These are phyloP conservation scores for Hericium rajendrae DNA, from an alignment of 768 basidiomycete genomes.

Conservation along the genomic window DNA sequence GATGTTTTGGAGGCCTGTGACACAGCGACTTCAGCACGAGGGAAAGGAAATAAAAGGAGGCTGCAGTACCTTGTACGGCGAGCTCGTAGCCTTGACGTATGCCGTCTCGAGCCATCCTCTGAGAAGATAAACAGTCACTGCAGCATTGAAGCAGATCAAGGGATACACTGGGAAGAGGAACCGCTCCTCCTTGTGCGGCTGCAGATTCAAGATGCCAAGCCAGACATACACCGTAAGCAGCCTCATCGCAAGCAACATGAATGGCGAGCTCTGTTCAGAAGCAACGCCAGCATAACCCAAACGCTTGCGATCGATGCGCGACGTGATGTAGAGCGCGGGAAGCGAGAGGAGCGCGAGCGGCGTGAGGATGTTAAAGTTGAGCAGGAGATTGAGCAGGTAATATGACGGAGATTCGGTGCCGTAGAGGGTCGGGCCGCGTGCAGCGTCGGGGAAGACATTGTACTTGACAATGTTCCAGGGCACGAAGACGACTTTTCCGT, in stretches of 20 bases:
- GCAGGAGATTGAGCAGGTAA: conserved; percentile 79
- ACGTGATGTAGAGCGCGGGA: conserved; percentile 70
- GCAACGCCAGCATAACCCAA: conserved; percentile 45
- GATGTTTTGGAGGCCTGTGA: conserved; percentile 64
- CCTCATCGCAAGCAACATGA: conserved; percentile 63
- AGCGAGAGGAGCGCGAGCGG: conserved; percentile 75
- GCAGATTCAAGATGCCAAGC: conserved; percentile 66
- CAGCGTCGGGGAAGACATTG: conserved; percentile 78
- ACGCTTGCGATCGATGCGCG: conserved; percentile 65
- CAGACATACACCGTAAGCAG: conserved; percentile 92
- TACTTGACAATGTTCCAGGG: conserved; percentile 93
- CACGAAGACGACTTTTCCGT: conserved; percentile 68
- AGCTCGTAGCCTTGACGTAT: conserved; percentile 69
- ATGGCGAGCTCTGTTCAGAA: conserved; percentile 65
- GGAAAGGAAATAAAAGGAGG: background rate
- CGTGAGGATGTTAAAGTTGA: conserved; percentile 89
- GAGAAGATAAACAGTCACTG: conserved; percentile 74
- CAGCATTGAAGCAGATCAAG: conserved; percentile 88
- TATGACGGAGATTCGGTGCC: conserved; percentile 84
- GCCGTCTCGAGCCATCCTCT: conserved; percentile 79
- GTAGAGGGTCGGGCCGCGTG: conserved; percentile 85
- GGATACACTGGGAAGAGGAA: conserved; percentile 96
- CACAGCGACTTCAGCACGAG: background rate
- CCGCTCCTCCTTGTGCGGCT: conserved; percentile 97
- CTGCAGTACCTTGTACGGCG: conserved; percentile 69